Evolutionary conservation across 306 rosid genomes (phyloP), one percentile per base, ranked within the genome.

Genomic region (Biancaea sappan): DNA sequence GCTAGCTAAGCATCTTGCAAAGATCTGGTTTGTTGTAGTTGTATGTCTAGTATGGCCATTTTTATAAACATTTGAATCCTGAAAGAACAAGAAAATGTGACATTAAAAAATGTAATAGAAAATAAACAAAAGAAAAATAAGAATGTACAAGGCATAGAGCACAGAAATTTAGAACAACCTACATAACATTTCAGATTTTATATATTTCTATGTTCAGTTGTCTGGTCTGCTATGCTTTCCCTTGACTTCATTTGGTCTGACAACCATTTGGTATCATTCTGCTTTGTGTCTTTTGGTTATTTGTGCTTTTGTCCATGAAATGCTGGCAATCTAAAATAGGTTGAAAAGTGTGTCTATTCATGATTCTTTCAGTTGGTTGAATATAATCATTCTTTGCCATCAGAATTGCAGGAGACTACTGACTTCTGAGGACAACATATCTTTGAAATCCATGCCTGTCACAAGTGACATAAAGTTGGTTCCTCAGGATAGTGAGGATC

Each of bases 381-480:
- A 85, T 77, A 50, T 66, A 41, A 31, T 59, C 71, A 28, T 46
- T 77, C 71, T 73, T 74, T 78, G 83, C 72, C 52, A 79, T 77
- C 86, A 92, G 99, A 82, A 83, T 21, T 61, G 82, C 67, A 73
- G 77, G 61, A 83, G 85, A 57, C 46, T 86, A 58, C 72, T 59
- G 5, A 73, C 73, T 70, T 77, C 79, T 47, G 85, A 86, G 34
- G 88, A 86, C 32, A 78, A 73, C 28, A 54, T 60, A 51, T 76
- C 97, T 86, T 71, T 88, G 61, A 19, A 24, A 26, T 59, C 81
- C 26, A 28, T 28, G n/a, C 85, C 54, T 44, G 74, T 64, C 53
- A 82, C 59, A 73, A 87, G 82, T 84, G 90, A 84, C 77, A 82
- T 87, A 64, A 79, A 71, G 68, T 85, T 95, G 87, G 86, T 84